Evolutionary conservation across 1,284 basidiomycete species (phyloP).

Genomic region (Tilletia setariae): DNA sequence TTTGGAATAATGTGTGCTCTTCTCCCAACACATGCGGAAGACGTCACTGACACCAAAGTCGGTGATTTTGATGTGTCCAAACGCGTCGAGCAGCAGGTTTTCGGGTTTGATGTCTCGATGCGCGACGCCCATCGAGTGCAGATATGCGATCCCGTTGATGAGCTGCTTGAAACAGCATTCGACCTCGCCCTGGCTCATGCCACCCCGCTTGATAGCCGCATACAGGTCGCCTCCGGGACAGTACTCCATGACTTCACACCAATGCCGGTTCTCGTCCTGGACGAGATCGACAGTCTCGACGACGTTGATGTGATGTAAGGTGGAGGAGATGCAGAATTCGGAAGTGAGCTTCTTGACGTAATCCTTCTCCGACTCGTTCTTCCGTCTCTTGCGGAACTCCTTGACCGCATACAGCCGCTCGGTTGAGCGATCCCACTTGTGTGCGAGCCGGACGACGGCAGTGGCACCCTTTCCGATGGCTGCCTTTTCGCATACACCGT

Average conservation of each 20-base stretch:
- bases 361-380: slow-evolving; percentile 98
- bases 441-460: slow-evolving; percentile 88
- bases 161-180: slow-evolving; percentile 99
- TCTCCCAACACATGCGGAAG: slow-evolving; percentile 96
- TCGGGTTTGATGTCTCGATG: slow-evolving; percentile 98
- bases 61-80: slow-evolving; percentile 95
- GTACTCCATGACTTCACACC: slow-evolving; percentile 99
- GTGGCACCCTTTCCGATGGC: slow-evolving; percentile 98
- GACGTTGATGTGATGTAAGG: slow-evolving; percentile 89
- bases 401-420: slow-evolving; percentile 99
- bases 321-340: slow-evolving; percentile 98
- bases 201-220: slow-evolving; percentile 94
- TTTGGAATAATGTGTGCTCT: slow-evolving; percentile 92
- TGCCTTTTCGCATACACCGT: slow-evolving; percentile 92
- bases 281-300: slow-evolving; percentile 98
- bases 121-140: slow-evolving; percentile 93
- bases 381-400: slow-evolving; percentile 96
- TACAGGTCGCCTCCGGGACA: slow-evolving; percentile 90
- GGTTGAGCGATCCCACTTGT: slow-evolving; percentile 95
- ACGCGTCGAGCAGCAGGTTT: slow-evolving; percentile 88
- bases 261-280: slow-evolving; percentile 90
- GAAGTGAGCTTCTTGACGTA: slow-evolving; percentile 99
- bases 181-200: slow-evolving; percentile 88
- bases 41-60: slow-evolving; percentile 98
- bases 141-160: slow-evolving; percentile 77